phyloP scores from a whole-genome alignment of 2,329 filamentous ascomycete genomes.

The Cercospora zeina region DNA sequence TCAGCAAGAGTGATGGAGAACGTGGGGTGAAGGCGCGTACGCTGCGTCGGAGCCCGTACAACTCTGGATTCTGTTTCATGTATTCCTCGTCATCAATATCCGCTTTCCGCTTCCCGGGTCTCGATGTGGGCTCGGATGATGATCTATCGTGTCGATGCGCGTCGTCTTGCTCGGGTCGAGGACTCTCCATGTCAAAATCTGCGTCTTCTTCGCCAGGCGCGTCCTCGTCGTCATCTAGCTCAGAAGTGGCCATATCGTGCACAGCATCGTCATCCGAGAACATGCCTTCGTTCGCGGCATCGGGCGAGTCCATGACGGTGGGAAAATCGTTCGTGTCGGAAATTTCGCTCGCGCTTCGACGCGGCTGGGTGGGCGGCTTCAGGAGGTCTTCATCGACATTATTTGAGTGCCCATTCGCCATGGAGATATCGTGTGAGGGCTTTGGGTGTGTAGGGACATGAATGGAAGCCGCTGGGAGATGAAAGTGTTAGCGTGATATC shows the following conservation, averaged over 20 bases:
- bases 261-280: conserved; percentile 48
- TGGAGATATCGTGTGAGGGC: conserved; percentile 51
- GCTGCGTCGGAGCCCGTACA: conserved; percentile 92
- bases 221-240: conserved; percentile 53
- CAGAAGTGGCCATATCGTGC: conserved; percentile 48
- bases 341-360: conserved; percentile 71
- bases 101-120: conserved; percentile 68
- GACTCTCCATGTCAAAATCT: conserved; percentile 73
- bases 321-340: conserved; percentile 66
- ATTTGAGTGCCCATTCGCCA: conserved; percentile 67
- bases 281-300: conserved; percentile 44
- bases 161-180: conserved; percentile 44
- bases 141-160: conserved; percentile 61
- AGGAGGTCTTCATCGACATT: conserved; percentile 53
- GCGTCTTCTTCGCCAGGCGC: conserved; percentile 56
- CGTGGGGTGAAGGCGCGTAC: conserved; percentile 55
- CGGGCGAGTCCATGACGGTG: conserved; percentile 45
- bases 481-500: conserved; percentile 47
- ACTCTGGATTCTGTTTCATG: conserved; percentile 86
- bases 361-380: conserved; percentile 49
- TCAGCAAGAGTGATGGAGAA: conserved; percentile 38
- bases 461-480: conserved; percentile 59
- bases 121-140: conserved; percentile 69
- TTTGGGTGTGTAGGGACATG: conserved; percentile 62
- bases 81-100: conserved; percentile 66